Evolutionary conservation across 106 monocot species (phyloP), one percentile per base, ranked within the genome.

Genomic region (Iris macrosiphon): DNA sequence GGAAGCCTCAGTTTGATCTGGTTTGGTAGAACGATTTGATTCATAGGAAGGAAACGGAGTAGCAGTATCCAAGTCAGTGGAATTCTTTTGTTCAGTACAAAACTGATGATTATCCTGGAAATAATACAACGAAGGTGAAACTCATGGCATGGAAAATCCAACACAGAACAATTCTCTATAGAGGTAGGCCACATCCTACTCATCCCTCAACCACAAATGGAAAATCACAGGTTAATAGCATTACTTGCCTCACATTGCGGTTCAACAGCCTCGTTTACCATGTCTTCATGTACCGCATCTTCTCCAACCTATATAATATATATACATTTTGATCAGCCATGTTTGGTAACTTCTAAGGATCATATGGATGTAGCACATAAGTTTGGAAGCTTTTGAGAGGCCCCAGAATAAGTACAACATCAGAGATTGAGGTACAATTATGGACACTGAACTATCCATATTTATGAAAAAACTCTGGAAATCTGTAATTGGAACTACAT

Each of bases 21-120:
- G 69, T 49, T 72, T 78, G 7, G 62, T 76, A 16, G 84, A 85
- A 34, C 52, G 71, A 33, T 79, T 77, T n/a, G 80, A 73, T 44
- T 68, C 75, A 43, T 53, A 70, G 12, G 67, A 72, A 38, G 75
- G 50, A 12, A 83, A 52, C 50, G 73, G 79, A 2, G 22, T 40
- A 1, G 25, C 39, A 23, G 79, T 62, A 64, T 66, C 22, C 11
- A 75, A 91, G 49, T 69, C 66, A 37, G 52, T 66, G 30, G 81
- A 78, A 46, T 70, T 78, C 45, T 63, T 75, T 40, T 55, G 40
- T 49, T 53, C 70, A 31, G 15, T 55, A 52, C 19, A 52, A 2
- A 40, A 18, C 31, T 41, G 51, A 64, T 29, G 38, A 25, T 53
- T 73, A 21, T 38, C 64, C 74, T 83, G 41, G 46, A n/a, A n/a